phyloP scores from a whole-genome alignment of 306 rosid genomes.

The Quercus ilex region DNA sequence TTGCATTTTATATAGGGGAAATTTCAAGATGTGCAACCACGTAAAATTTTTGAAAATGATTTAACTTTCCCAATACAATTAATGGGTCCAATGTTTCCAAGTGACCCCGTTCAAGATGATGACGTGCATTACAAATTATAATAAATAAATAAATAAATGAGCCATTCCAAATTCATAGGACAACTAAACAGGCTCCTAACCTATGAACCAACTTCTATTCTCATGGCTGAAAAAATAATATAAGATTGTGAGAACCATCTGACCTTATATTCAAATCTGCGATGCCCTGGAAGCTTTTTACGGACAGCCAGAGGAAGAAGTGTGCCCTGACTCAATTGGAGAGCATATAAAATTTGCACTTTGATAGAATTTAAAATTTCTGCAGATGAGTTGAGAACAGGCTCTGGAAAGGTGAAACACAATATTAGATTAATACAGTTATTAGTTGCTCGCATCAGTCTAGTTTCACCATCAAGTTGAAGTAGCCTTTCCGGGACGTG shows the following conservation, averaged over 20 bases:
- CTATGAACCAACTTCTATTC: not conserved
- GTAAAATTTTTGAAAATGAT: not conserved
- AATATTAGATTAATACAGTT: constrained; percentile 44
- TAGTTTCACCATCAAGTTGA: constrained; percentile 58
- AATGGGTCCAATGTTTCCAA: not conserved
- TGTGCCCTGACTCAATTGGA: constrained; percentile 56
- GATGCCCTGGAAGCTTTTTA: constrained; percentile 40
- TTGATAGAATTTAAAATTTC: constrained; percentile 42
- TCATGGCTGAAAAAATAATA: not conserved
- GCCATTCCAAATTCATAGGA: not conserved
- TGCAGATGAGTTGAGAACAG: constrained; percentile 72
- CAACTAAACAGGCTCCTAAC: not conserved
- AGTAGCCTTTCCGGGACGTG: constrained; percentile 63
- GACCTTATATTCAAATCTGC: constrained; percentile 77
- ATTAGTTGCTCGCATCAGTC: constrained; percentile 81
- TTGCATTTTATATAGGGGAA: not conserved
- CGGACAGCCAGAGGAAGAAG: constrained; percentile 38
- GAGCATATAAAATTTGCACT: not conserved
- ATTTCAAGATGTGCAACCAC: not conserved
- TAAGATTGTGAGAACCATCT: constrained; percentile 23
- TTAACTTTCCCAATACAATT: not conserved
- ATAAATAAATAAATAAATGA: not conserved
- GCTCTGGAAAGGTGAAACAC: constrained; percentile 64
- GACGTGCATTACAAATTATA: not conserved
- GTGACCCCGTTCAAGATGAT: not conserved